Evolutionary conservation across 2,329 filamentous ascomycete genomes (phyloP), one percentile per base, ranked within the genome.

Genomic region (Fusarium humuli): DNA sequence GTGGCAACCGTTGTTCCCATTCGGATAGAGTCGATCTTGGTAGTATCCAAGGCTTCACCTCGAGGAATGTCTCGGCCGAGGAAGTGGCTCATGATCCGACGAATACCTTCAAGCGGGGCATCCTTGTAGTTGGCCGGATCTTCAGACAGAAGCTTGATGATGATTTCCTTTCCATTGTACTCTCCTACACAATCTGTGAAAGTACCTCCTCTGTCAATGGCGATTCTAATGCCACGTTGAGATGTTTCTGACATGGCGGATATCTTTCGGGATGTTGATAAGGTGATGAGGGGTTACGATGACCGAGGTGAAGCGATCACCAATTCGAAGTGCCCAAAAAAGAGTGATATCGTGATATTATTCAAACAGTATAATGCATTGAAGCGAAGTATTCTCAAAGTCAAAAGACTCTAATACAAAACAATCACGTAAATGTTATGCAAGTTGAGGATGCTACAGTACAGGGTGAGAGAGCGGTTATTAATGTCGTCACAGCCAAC

Each of bases 1-100:
- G 94, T 98, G 12, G 94, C 94, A 14, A 98, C 94, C 0, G 94
- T 98, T 2, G 94, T 98, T 46, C 94, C 94, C 94, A 98, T 98
- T 49, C 94, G 91, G 78, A 98, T 97, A 58, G 92, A 94, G 73
- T 96, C 93, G 73, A 98, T 97, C 76, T 90, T 83, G 20, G 90
- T 88, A 2, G 94, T 97, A 79, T 97, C 94, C 11, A 97, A 83
- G 2, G 92, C 84, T 77, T 94, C 85, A 27, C 93, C 94, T 49
- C 94, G 90, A 6, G 93, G 92, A 46, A 97, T 94, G 7, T 95
- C 90, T 61, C 87, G 86, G 57, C 87, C 86, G 4, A 90, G 88
- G 79, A 97, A 97, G 73, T 89, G 90, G 71, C 91, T 91, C 80
- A 97, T 89, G 60, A 97, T 90, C 61, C 94, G 90, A 18, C 94